Evolutionary conservation across 345 rosid genomes (phyloP).

Genomic region (Hypericum perforatum): DNA sequence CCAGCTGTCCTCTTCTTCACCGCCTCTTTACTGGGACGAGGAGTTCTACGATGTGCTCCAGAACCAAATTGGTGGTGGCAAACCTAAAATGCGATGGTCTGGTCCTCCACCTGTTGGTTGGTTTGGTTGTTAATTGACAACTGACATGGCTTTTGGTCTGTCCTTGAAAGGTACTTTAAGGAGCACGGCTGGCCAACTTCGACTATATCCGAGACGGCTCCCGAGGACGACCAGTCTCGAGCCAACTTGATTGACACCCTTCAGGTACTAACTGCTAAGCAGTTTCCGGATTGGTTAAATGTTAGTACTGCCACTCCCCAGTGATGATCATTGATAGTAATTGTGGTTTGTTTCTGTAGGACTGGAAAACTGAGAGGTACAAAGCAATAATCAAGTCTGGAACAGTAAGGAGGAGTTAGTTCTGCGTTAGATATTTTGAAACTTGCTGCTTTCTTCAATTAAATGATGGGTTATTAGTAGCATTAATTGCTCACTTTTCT

Average conservation of each 20-base stretch:
- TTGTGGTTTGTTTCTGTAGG: conserved; percentile 32
- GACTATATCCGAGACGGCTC: conserved; percentile 40
- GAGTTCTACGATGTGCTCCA: conserved; percentile 84
- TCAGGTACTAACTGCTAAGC: conserved; percentile 38
- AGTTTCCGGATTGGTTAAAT: background rate
- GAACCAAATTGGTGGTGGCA: conserved; percentile 82
- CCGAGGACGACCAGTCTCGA: conserved; percentile 54
- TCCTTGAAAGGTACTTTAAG: conserved; percentile 56
- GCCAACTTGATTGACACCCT: conserved; percentile 67
- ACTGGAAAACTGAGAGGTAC: conserved; percentile 95
- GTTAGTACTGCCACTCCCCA: background rate
- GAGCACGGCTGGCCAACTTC: conserved; percentile 95
- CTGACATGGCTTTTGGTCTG: background rate
- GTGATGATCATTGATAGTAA: background rate
- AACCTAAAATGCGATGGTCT: conserved; percentile 97
- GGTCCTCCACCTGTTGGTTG: background rate
- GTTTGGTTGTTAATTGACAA: background rate
- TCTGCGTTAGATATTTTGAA: background rate
- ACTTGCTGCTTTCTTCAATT: background rate
- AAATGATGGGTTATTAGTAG: background rate
- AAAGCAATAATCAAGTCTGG: conserved; percentile 89
- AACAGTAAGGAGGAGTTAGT: conserved; percentile 43
- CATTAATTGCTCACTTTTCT: conserved; percentile 1
- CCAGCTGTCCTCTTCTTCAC: conserved; percentile 10
- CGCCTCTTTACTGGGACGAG: conserved; percentile 52